Evolutionary conservation across 1,284 basidiomycete genomes (phyloP).

Genomic region (Melampsora larici-populina): DNA sequence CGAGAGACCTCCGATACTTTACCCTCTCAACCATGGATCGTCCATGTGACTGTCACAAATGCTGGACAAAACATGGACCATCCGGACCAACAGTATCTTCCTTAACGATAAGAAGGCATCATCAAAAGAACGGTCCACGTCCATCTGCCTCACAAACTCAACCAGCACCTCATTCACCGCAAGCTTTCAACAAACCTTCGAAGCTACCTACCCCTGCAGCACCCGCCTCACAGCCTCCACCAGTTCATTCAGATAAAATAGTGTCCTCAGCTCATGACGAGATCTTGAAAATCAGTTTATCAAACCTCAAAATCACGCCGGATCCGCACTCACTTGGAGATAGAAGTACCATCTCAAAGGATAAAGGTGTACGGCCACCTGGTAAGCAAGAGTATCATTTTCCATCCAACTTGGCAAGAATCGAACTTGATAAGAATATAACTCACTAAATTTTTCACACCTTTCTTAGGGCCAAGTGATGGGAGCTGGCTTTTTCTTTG

Average conservation of each 20-base stretch:
- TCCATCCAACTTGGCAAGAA: background rate
- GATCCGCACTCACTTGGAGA: background rate
- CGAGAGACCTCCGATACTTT: background rate
- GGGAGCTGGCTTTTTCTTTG: background rate
- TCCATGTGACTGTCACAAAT: background rate
- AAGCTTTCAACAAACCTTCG: background rate
- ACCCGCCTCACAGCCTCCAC: background rate
- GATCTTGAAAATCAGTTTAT: background rate
- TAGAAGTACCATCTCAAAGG: background rate
- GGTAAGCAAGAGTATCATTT: background rate
- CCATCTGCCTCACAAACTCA: background rate
- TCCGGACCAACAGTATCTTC: background rate
- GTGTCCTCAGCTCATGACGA: background rate
- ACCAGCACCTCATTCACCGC: background rate
- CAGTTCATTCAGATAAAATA: background rate
- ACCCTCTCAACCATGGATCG: background rate
- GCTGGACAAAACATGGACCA: background rate
- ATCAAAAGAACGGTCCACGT: background rate
- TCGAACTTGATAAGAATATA: background rate
- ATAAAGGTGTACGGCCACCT: background rate
- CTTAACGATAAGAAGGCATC: background rate
- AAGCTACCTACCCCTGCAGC: background rate
- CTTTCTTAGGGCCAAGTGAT: background rate
- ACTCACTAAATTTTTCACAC: background rate
- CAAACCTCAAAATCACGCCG: background rate